These are phyloP conservation scores for Alternaria tenuissima DNA, from an alignment of 2,329 filamentous ascomycete species.

Conservation along the genomic window DNA sequence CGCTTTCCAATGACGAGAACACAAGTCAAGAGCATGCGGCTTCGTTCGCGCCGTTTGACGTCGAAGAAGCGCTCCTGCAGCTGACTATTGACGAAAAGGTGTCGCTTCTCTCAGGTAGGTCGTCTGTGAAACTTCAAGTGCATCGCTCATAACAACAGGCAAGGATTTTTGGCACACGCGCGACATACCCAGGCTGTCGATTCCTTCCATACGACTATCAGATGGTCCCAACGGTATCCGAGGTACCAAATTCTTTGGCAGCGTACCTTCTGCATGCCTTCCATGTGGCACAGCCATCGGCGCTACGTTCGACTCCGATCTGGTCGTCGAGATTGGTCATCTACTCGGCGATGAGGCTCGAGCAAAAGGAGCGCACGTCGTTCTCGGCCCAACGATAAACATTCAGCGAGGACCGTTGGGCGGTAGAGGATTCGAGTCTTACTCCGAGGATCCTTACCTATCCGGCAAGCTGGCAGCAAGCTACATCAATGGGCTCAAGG, in stretches of 20 bases:
- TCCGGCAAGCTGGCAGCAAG: constrained; percentile 10
- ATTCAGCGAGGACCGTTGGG: constrained; percentile 19
- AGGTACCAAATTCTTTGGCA: constrained; percentile 59
- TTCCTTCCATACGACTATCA: constrained; percentile 28
- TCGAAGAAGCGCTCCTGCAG: too few species aligned
- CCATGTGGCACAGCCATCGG: not conserved
- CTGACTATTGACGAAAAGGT: too few species aligned
- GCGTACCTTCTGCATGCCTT: not conserved
- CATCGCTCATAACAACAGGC: not conserved
- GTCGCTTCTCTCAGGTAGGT: not conserved
- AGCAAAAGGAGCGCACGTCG: constrained; percentile 17
- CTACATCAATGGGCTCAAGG: constrained; percentile 56
- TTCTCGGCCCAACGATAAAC: constrained; percentile 41
- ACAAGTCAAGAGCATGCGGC: too few species aligned
- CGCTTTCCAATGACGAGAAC: too few species aligned
- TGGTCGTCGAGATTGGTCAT: not conserved
- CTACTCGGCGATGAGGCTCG: constrained; percentile 35
- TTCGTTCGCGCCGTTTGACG: too few species aligned
- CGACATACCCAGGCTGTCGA: constrained; percentile 60
- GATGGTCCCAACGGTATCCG: constrained; percentile 73
- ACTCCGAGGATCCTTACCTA: constrained; percentile 20
- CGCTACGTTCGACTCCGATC: not conserved
- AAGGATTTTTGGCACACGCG: constrained; percentile 68
- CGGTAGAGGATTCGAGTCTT: constrained; percentile 24
- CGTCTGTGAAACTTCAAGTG: not conserved